Conservation (phyloP, 148 eudicot genomes). For the Persicaria maculosa region DNA sequence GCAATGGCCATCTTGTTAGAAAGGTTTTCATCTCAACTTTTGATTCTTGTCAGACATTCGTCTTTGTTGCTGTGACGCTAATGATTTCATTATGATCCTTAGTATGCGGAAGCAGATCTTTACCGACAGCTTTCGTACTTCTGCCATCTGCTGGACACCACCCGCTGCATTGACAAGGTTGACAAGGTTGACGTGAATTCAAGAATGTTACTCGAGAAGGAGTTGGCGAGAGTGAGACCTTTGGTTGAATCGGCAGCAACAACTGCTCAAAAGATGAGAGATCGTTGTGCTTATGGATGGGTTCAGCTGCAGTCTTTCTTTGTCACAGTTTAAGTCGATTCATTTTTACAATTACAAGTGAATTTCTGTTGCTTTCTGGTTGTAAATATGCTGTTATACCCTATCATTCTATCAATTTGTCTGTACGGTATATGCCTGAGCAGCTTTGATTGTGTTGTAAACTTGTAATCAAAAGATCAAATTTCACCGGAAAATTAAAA, state of each 20-base stretch:
- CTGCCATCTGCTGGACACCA: constrained; percentile 70
- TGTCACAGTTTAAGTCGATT: background rate
- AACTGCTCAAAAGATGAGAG: constrained; percentile 50
- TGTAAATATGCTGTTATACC: constrained; percentile 1
- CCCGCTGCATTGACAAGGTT: constrained; percentile 73
- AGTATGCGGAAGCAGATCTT: constrained; percentile 90
- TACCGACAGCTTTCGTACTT: constrained; percentile 85
- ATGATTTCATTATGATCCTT: background rate
- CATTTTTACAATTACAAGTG: background rate
- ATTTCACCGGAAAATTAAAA: no score
- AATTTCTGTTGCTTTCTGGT: background rate
- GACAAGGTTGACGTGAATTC: constrained; percentile 65
- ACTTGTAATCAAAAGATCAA: no score
- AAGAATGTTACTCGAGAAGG: constrained; percentile 49
- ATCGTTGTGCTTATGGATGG: constrained; percentile 95
- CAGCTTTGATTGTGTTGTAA: background rate
- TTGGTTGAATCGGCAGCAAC: constrained; percentile 54
- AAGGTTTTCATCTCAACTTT: constrained; percentile 39
- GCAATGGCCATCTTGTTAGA: constrained; percentile 80
- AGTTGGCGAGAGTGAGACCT: constrained; percentile 54
- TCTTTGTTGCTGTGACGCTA: background rate
- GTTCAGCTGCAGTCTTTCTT: constrained; percentile 64
- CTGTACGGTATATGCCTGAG: background rate
- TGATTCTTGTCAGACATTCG: background rate
- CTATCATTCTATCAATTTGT: background rate